A percentile compares a stretch with the other conserved stretches of the same genome.
phyloP scores from a whole-genome alignment of 345 rosid species.

The Lenwebbia sp. region DNA sequence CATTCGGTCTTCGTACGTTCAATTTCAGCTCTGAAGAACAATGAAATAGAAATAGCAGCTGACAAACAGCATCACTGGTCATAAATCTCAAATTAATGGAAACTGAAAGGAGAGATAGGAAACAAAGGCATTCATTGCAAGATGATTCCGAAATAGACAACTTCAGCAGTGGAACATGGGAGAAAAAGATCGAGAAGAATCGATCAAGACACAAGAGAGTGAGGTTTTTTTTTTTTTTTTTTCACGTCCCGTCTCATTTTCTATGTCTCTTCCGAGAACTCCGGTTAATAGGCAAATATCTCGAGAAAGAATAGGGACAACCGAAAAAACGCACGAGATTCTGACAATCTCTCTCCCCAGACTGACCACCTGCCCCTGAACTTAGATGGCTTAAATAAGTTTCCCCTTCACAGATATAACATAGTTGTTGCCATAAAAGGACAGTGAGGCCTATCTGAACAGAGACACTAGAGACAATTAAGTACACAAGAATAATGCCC shows the following conservation, averaged over 20 bases:
- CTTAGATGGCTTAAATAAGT: constrained; percentile 67
- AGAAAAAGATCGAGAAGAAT: neutral
- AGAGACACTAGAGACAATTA: constrained; percentile 54
- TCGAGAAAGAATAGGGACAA: constrained; percentile 37
- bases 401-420: constrained; percentile 63
- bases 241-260: constrained; percentile 19
- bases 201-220: neutral
- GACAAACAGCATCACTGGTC: neutral
- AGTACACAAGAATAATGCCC: constrained; percentile 66
- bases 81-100: neutral
- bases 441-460: constrained; percentile 61
- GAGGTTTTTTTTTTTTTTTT: no score
- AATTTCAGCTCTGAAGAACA: neutral
- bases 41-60: neutral
- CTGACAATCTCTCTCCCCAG: constrained; percentile 47
- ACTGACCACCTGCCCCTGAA: constrained; percentile 30
- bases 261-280: constrained; percentile 48
- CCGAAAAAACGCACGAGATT: constrained; percentile 68
- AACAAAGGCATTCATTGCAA: neutral
- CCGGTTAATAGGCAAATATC: constrained; percentile 32
- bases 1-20: neutral
- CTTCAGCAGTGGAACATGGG: neutral
- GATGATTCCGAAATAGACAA: neutral
- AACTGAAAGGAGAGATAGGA: neutral
- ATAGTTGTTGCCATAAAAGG: constrained; percentile 84